Percentiles rank a stretch among this genome's conserved stretches.
Evolutionary conservation across 352 stramenopile genomes (phyloP).

Genomic region (Phytophthora chlamydospora): DNA sequence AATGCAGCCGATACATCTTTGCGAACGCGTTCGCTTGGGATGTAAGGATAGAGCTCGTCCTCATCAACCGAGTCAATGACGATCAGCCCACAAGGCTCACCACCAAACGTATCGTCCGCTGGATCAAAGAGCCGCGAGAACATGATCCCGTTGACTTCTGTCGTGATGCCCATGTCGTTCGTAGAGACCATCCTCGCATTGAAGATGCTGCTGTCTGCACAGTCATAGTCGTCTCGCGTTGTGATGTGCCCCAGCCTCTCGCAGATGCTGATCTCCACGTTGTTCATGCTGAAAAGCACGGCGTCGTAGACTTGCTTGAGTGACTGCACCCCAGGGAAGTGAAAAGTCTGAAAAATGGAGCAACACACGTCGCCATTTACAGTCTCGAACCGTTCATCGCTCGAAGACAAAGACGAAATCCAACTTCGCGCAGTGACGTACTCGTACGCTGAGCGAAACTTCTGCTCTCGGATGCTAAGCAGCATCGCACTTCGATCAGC

Average conservation of each 20-base stretch:
- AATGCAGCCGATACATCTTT: conserved; percentile 14
- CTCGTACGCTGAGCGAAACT: conserved; percentile 9
- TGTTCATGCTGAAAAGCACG: conserved; percentile 29
- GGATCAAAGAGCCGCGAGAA: background rate
- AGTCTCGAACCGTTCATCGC: conserved; percentile 11
- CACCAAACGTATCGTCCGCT: background rate
- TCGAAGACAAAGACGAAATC: background rate
- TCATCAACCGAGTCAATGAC: conserved; percentile 22
- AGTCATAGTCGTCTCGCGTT: conserved; percentile 34
- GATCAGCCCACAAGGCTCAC: conserved; percentile 8
- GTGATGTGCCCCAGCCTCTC: conserved; percentile 37
- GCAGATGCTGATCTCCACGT: conserved; percentile 42
- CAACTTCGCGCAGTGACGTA: conserved; percentile 11
- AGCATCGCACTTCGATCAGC: conserved; percentile 27
- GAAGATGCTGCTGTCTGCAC: conserved; percentile 4
- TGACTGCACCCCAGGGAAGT: conserved; percentile 24
- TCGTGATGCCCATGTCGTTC: conserved; percentile 4
- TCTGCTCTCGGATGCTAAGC: conserved; percentile 15
- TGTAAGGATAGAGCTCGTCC: conserved; percentile 24
- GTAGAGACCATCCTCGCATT: conserved; percentile 14
- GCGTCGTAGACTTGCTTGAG: conserved; percentile 33
- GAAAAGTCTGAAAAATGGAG: conserved; percentile 21
- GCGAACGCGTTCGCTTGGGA: conserved; percentile 1
- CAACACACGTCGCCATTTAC: conserved; percentile 17
- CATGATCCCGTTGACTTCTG: conserved; percentile 10